Percentiles rank a stretch among this genome's conserved stretches.
Conservation (phyloP, 176 grass and related monocot genomes). For the sorghum (Sorghum bicolor) region Sorghum_bicolor_NCBIv3 NC_012873.2:57035001-57035500, state of each 20-base stretch:
- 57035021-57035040: conserved; percentile 17
- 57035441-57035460: not conserved
- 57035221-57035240: not conserved
- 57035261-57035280: not conserved
- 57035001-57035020: not conserved
- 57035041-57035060: conserved; percentile 11
- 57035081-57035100: conserved; percentile 26
- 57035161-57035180: conserved; percentile 30
- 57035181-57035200: not conserved
- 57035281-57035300: not conserved
- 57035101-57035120: conserved; percentile 23
- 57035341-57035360: not conserved
- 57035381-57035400: not conserved
- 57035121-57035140: not conserved
- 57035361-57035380: not conserved
- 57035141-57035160: not conserved
- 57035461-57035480: not conserved
- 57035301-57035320: conserved; percentile 14
- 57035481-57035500: not conserved
- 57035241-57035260: not conserved
- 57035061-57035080: not conserved
- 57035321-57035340: not conserved
- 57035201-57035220: not conserved
- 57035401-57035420: not conserved
- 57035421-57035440: not conserved